Conservation (phyloP, 805 yeast species). For the Scheffersomyces stipitis region DNA sequence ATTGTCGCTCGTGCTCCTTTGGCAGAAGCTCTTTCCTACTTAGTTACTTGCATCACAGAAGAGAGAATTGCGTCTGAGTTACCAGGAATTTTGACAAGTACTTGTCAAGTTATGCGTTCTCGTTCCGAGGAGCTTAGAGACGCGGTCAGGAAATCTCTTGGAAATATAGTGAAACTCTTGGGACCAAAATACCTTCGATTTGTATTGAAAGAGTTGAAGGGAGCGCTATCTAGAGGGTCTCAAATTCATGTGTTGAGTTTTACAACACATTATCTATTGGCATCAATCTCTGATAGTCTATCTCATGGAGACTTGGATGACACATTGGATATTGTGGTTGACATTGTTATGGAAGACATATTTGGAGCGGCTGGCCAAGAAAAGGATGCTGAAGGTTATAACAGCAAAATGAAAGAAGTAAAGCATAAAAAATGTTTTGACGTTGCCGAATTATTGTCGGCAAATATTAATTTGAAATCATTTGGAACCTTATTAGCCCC, state of each 20-base stretch:
- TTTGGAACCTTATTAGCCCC: constrained; percentile 68
- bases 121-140: constrained; percentile 88
- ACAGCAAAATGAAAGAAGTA: constrained; percentile 83
- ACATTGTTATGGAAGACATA: constrained; percentile 83
- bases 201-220: constrained; percentile 71
- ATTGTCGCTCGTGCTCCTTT: constrained; percentile 72
- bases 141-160: constrained; percentile 72
- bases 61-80: constrained; percentile 57
- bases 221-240: constrained; percentile 84
- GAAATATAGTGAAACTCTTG: constrained; percentile 58
- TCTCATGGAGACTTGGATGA: constrained; percentile 76
- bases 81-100: constrained; percentile 79
- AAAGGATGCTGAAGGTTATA: constrained; percentile 91
- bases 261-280: constrained; percentile 75
- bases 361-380: constrained; percentile 93
- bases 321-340: constrained; percentile 57
- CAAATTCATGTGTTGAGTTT: constrained; percentile 91
- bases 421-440: constrained; percentile 87
- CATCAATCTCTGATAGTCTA: constrained; percentile 47
- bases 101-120: constrained; percentile 87
- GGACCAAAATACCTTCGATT: constrained; percentile 77
- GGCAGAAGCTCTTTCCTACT: constrained; percentile 74
- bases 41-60: constrained; percentile 60
- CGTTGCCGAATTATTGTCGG: constrained; percentile 74
- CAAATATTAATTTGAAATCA: constrained; percentile 55